Conservation (phyloP, 2,329 filamentous ascomycete species). For the Colletotrichum shisoi region DNA sequence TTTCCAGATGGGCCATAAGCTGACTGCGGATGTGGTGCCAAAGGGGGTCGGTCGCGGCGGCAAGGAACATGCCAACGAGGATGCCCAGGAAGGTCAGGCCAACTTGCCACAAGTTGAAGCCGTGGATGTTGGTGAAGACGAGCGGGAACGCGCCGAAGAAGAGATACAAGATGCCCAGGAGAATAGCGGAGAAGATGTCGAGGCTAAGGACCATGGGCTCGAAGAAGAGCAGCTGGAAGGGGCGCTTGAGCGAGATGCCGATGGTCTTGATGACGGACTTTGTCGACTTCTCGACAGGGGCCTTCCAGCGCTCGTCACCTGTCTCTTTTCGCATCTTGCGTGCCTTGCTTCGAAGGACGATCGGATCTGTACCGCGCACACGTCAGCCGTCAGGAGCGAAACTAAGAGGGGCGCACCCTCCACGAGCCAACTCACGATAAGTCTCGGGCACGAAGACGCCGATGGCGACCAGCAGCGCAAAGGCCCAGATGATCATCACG, state of each 20-base stretch:
- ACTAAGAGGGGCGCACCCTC: slow-evolving; percentile 27
- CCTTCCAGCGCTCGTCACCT: slow-evolving; percentile 77
- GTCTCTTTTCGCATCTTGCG: slow-evolving; percentile 73
- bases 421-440: slow-evolving; percentile 64
- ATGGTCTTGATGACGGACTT: slow-evolving; percentile 72
- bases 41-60: slow-evolving; percentile 68
- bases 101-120: slow-evolving; percentile 78
- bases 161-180: slow-evolving; percentile 88
- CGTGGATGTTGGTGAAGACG: slow-evolving; percentile 77
- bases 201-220: slow-evolving; percentile 88
- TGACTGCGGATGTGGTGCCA: slow-evolving; percentile 68
- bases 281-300: slow-evolving; percentile 76
- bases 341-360: slow-evolving; percentile 78
- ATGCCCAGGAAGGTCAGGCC: slow-evolving; percentile 82
- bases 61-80: slow-evolving; percentile 71
- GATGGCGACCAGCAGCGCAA: slow-evolving; percentile 69
- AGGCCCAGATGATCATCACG: slow-evolving; percentile 81
- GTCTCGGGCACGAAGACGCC: slow-evolving; percentile 84
- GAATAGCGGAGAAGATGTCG: slow-evolving; percentile 81
- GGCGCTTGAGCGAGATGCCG: slow-evolving; percentile 67
- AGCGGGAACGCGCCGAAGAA: slow-evolving; percentile 90
- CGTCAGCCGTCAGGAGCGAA: slow-evolving; percentile 21
- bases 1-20: slow-evolving; percentile 63
- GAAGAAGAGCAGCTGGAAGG: slow-evolving; percentile 78
- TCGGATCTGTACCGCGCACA: slow-evolving; percentile 56